Base-by-base conservation (phyloP, 805 yeast genomes). In the Candida corydali region DNA sequence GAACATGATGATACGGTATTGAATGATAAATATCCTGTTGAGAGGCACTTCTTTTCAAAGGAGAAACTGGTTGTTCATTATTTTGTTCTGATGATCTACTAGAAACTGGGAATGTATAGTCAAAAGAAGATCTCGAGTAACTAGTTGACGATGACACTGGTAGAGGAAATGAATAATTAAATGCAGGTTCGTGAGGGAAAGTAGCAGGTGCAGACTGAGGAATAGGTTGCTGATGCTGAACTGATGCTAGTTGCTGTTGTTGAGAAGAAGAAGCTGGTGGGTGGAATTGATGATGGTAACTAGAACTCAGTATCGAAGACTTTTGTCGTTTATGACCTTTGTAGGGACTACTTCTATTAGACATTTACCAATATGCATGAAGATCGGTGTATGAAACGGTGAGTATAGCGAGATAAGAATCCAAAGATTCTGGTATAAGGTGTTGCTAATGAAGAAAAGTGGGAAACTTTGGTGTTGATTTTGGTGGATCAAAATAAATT, bases 251-350 rank as follows among this genome's bases (percentile, higher is more conserved):
- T 10, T 18, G 30, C 17, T 32, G 38, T 29, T 11, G 39, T 18
- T 16, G 42, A 29, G 26, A 29, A 29, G 24, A 24, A 8, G 17
- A 20, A 14, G 28, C 32, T 26, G 12, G 30, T 16, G 9, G 17
- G 8, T 35, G 34, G 14, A 30, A 12, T 14, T 32, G 39, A 19
- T 16, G 19, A 17, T 36, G 22, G 16, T 17, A 31, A 3, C 29
- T 16, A 4, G 32, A 17, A 43, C 51, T 58, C 59, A 52, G 59
- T 17, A 55, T 32, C 16, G 61, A 58, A 38, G 63, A 58, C 41
- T 62, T 62, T 49, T 61, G 67, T 37, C 68, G 65, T 44, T 62
- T 62, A 45, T 62, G 68, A 12, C 57, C 37, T 36, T 49, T 45
- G 30, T 42, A 35, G 40, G 46, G 45, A 39, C 28, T 26, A 4